A percentile compares a stretch with the other conserved stretches of the same genome.
Conservation (phyloP, 129 eudicot species). For the Tanacetum coccineum region DNA sequence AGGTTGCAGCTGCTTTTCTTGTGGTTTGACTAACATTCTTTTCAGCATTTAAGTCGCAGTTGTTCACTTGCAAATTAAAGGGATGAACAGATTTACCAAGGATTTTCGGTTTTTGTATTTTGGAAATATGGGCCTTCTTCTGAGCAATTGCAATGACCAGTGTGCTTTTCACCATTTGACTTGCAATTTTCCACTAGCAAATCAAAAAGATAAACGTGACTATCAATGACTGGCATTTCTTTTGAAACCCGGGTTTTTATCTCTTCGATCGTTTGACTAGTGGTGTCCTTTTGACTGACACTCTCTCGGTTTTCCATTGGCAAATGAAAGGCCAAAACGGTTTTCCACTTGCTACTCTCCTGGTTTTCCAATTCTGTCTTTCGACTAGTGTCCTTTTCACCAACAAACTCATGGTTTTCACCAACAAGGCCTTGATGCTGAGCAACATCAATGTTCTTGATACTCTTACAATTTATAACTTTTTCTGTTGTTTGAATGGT, state of each 20-base stretch:
- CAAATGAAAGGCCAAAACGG: not conserved
- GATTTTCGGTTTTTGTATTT: slow-evolving; percentile 1
- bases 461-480: too few species aligned
- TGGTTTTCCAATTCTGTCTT: too few species aligned
- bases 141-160: not conserved
- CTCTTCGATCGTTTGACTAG: not conserved
- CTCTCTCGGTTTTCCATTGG: slow-evolving; percentile 9
- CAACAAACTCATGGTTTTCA: not conserved
- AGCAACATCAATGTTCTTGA: too few species aligned
- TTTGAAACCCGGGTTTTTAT: too few species aligned
- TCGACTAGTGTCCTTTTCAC: too few species aligned
- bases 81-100: slow-evolving; percentile 9
- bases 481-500: not conserved
- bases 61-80: not conserved
- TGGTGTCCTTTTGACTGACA: not conserved
- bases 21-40: too few species aligned
- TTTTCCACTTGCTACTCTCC: slow-evolving; percentile 42
- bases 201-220: too few species aligned
- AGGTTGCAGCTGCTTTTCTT: not conserved
- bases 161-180: not conserved
- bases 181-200: too few species aligned
- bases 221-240: not conserved
- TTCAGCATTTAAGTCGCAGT: not conserved
- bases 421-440: too few species aligned
- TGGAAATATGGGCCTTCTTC: too few species aligned